Percentiles rank a stretch among this genome's conserved stretches.
These are phyloP conservation scores for Arthrocladium fulminans DNA, from an alignment of 2,329 filamentous ascomycete species.

Conservation along the genomic window DNA sequence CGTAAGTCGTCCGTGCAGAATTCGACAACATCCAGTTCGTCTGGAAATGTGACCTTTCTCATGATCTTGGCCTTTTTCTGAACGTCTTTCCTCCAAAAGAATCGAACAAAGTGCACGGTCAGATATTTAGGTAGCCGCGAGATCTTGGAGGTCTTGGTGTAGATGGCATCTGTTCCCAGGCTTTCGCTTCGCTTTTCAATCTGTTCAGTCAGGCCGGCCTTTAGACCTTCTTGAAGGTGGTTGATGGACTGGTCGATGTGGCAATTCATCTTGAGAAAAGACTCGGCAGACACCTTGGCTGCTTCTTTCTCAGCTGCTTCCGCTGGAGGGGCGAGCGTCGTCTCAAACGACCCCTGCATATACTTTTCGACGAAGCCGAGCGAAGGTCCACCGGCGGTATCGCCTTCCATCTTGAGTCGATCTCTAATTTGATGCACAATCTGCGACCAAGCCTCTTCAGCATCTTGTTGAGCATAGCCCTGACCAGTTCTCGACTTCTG, in stretches of 20 bases:
- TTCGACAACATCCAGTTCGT: constrained; percentile 85
- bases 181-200: constrained; percentile 79
- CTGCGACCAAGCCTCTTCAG: constrained; percentile 96
- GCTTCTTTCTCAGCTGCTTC: constrained; percentile 68
- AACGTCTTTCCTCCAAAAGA: constrained; percentile 93
- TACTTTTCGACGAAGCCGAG: constrained; percentile 81
- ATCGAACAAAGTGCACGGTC: constrained; percentile 93
- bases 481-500: constrained; percentile 74
- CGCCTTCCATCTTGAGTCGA: constrained; percentile 53
- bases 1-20: constrained; percentile 89
- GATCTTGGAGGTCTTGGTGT: constrained; percentile 87
- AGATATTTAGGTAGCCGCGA: constrained; percentile 87
- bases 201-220: constrained; percentile 73
- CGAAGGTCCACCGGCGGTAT: constrained; percentile 37
- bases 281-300: constrained; percentile 57
- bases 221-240: constrained; percentile 80
- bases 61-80: constrained; percentile 99
- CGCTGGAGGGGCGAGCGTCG: constrained; percentile 64
- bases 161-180: constrained; percentile 68
- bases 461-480: constrained; percentile 94
- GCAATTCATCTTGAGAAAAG: constrained; percentile 89
- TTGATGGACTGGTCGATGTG: constrained; percentile 84
- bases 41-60: constrained; percentile 94
- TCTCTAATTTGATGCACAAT: constrained; percentile 75
- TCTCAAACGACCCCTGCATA: constrained; percentile 73